Conservation (phyloP, 257 asterid genomes). For the Asclepias syriaca region DNA sequence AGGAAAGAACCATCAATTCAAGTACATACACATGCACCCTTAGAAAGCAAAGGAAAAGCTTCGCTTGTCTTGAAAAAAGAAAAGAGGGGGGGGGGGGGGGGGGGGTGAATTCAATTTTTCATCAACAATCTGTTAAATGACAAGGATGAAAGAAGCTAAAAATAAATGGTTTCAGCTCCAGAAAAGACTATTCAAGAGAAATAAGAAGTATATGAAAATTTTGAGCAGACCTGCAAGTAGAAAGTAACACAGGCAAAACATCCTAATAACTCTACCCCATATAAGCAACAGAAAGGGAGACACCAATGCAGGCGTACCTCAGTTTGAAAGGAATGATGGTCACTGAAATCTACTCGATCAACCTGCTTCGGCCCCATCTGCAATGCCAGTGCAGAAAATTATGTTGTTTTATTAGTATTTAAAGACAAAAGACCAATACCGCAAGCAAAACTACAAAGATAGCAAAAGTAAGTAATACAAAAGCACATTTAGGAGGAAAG, state of each 20-base stretch:
- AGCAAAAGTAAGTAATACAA: neutral
- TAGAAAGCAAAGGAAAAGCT: neutral
- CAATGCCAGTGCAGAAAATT: conserved; percentile 17
- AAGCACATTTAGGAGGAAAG: neutral
- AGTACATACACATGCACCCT: neutral
- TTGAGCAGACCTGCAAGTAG: neutral
- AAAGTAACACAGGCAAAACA: neutral
- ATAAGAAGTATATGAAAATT: neutral
- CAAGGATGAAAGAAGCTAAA: neutral
- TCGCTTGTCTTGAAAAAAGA: too few species aligned
- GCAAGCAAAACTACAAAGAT: neutral
- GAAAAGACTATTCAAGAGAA: neutral
- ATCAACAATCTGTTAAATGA: neutral
- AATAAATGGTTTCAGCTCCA: neutral
- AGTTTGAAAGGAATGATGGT: conserved; percentile 62
- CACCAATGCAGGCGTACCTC: conserved; percentile 35
- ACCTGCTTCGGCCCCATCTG: conserved; percentile 80
- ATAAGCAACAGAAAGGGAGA: neutral
- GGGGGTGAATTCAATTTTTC: neutral
- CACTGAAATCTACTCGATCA: conserved; percentile 79
- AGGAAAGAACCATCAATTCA: conserved; percentile 5
- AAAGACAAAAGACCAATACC: neutral
- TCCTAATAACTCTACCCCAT: neutral
- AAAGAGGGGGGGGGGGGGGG: too few species aligned
- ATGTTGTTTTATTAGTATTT: conserved; percentile 12